These are phyloP conservation scores for Diaporthe citri DNA, from an alignment of 2,329 filamentous ascomycete genomes.

Conservation along the genomic window DNA sequence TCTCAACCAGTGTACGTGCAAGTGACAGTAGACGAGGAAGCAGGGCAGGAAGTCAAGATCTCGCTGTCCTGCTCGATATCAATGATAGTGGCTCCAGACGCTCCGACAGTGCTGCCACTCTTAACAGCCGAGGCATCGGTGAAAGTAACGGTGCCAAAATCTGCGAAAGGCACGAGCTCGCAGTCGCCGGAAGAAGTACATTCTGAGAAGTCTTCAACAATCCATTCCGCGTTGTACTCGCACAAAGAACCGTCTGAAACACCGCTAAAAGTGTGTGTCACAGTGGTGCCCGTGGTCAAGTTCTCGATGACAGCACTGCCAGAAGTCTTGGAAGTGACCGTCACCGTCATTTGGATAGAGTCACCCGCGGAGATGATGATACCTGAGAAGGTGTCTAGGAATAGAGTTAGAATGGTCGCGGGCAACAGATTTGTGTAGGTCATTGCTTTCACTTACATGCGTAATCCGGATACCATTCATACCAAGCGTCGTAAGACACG, in stretches of 20 bases:
- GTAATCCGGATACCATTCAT: constrained; percentile 71
- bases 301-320: constrained; percentile 63
- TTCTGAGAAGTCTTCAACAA: constrained; percentile 67
- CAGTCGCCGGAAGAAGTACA: constrained; percentile 46
- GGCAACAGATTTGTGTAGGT: background rate
- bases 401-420: background rate
- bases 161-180: constrained; percentile 57
- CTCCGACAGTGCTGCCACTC: constrained; percentile 49
- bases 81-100: constrained; percentile 70
- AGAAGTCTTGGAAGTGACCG: constrained; percentile 54
- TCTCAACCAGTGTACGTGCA: constrained; percentile 55
- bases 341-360: constrained; percentile 47
- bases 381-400: constrained; percentile 39
- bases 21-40: constrained; percentile 39
- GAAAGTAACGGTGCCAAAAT: constrained; percentile 62
- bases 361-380: constrained; percentile 43
- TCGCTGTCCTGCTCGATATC: constrained; percentile 75
- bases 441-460: constrained; percentile 46
- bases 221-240: constrained; percentile 72
- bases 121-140: constrained; percentile 49
- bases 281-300: constrained; percentile 60
- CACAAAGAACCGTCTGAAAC: constrained; percentile 57
- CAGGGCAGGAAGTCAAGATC: constrained; percentile 56
- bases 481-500: constrained; percentile 67
- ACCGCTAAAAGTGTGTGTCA: constrained; percentile 62